Evolutionary conservation across 2,329 filamentous ascomycete species (phyloP).

Genomic region (Trematosphaeria pertusa): DNA sequence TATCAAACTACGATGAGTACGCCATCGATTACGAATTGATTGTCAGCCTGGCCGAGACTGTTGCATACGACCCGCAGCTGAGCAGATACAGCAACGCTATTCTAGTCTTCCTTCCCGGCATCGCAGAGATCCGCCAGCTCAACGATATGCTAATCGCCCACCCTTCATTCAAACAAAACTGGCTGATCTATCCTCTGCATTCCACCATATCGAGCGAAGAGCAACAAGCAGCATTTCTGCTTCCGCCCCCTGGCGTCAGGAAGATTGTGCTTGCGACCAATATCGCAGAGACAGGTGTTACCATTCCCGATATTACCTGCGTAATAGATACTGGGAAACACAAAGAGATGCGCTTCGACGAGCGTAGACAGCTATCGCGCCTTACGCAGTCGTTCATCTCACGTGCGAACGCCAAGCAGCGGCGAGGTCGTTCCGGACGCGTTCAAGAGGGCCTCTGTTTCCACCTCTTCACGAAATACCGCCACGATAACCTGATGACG

Average conservation of each 20-base stretch:
- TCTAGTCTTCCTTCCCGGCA: constrained; percentile 92
- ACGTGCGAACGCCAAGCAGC: constrained; percentile 92
- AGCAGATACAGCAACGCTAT: constrained; percentile 83
- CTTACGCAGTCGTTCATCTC: constrained; percentile 96
- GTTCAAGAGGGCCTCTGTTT: constrained; percentile 96
- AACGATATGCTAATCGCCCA: constrained; percentile 86
- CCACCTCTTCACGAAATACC: constrained; percentile 89
- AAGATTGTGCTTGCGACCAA: constrained; percentile 98
- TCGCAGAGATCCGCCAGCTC: constrained; percentile 87
- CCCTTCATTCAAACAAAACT: constrained; percentile 74
- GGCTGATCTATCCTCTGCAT: constrained; percentile 89
- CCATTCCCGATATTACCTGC: constrained; percentile 96
- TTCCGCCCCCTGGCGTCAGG: constrained; percentile 80
- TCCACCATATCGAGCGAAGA: constrained; percentile 96
- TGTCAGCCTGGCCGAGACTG: constrained; percentile 75
- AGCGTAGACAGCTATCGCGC: constrained; percentile 86
- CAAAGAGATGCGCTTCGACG: constrained; percentile 96
- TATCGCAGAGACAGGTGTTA: constrained; percentile 98
- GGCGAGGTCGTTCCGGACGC: constrained; percentile 90
- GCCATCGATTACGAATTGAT: constrained; percentile 89
- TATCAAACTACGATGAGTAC: constrained; percentile 86
- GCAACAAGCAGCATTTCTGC: constrained; percentile 88
- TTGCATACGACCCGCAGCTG: constrained; percentile 73
- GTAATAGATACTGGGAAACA: constrained; percentile 97
- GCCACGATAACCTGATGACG: constrained; percentile 82